phyloP scores from a whole-genome alignment of 345 rosid species.

The Dovyalis caffra region DNA sequence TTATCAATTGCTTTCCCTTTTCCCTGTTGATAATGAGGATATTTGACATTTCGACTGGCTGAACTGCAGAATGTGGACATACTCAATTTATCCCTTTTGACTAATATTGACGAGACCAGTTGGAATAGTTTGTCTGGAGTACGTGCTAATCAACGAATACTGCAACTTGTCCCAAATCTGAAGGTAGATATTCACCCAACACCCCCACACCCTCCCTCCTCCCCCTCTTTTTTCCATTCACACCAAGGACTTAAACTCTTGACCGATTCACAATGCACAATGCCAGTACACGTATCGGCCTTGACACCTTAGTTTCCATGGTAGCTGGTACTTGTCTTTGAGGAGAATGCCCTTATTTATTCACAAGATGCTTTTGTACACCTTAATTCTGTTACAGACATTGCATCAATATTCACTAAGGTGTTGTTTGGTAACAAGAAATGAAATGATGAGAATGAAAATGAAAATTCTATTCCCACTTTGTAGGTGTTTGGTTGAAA shows the following conservation, averaged over 20 bases:
- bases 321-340: too few relatives aligned
- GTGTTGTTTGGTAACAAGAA: too few relatives aligned
- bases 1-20: background rate
- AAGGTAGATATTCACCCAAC: conserved; percentile 42
- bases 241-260: background rate
- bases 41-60: background rate
- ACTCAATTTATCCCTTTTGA: conserved; percentile 41
- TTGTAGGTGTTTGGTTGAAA: too few relatives aligned
- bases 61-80: conserved; percentile 47
- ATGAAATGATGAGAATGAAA: too few relatives aligned
- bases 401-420: too few relatives aligned
- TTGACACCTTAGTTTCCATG: too few relatives aligned
- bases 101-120: conserved; percentile 50
- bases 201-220: too few relatives aligned
- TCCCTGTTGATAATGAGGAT: background rate
- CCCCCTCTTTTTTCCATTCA: background rate
- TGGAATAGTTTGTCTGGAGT: conserved; percentile 65
- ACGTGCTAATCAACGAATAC: conserved; percentile 41
- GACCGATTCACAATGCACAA: background rate
- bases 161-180: conserved; percentile 52
- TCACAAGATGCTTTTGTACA: too few relatives aligned
- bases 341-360: too few relatives aligned
- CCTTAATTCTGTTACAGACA: too few relatives aligned
- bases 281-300: too few relatives aligned
- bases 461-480: too few relatives aligned